Conservation (phyloP, 495 filamentous ascomycete species). For the Lichina pygmaea region DNA sequence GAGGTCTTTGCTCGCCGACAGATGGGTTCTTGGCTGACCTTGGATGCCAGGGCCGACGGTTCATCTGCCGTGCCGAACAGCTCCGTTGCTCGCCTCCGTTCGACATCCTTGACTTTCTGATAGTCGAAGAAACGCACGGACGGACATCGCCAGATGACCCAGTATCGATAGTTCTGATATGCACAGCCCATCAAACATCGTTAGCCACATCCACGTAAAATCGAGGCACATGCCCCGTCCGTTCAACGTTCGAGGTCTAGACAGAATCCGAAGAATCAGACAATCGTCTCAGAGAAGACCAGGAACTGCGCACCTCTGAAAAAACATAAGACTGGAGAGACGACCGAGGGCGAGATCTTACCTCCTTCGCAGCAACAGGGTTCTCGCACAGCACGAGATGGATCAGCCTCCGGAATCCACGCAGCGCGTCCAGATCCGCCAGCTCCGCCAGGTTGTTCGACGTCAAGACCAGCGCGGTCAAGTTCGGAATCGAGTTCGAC, state of each 20-base stretch:
- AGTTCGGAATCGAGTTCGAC: conserved; percentile 43
- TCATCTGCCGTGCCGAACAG: conserved; percentile 56
- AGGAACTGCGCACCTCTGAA: not conserved
- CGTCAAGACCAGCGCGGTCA: conserved; percentile 54
- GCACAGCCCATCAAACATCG: not conserved
- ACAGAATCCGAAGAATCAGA: too few species aligned
- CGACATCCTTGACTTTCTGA: conserved; percentile 63
- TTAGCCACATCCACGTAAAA: not conserved
- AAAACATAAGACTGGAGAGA: not conserved
- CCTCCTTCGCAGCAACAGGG: conserved; percentile 77
- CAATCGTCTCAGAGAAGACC: too few species aligned
- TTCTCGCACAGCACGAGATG: conserved; percentile 69
- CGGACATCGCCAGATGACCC: conserved; percentile 68
- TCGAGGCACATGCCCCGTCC: too few species aligned
- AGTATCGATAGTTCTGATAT: conserved; percentile 68
- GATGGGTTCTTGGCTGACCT: conserved; percentile 14
- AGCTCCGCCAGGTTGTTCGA: conserved; percentile 51
- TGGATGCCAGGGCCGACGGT: conserved; percentile 56
- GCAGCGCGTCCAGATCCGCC: conserved; percentile 67
- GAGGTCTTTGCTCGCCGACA: not conserved
- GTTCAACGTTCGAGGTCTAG: too few species aligned
- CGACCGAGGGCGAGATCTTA: conserved; percentile 15
- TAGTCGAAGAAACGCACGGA: conserved; percentile 81
- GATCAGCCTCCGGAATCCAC: conserved; percentile 36
- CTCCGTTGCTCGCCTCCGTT: conserved; percentile 45